A percentile compares a stretch with the other conserved stretches of the same genome.
phyloP scores from a whole-genome alignment of 345 rosid genomes.

The Citrus glauca region DNA sequence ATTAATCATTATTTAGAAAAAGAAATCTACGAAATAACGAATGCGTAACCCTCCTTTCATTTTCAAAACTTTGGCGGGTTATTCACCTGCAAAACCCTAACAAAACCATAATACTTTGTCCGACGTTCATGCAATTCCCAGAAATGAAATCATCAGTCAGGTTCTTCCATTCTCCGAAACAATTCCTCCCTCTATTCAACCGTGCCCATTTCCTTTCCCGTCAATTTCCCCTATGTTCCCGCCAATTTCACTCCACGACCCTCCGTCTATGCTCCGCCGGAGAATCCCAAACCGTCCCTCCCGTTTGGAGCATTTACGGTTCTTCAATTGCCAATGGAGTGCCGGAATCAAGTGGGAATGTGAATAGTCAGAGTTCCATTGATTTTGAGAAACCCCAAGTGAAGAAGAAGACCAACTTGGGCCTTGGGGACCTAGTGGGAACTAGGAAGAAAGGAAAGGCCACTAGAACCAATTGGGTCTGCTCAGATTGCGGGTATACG shows the following conservation, averaged over 20 bases:
- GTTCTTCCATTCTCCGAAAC: constrained; percentile 16
- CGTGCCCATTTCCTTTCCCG: constrained; percentile 6
- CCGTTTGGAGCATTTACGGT: constrained; percentile 33
- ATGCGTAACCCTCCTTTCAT: not conserved
- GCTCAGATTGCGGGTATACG: constrained; percentile 61
- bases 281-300: constrained; percentile 8
- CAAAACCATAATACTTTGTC: not conserved
- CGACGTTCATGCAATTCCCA: constrained; percentile 19
- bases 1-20: too few relatives aligned
- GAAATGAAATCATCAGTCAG: constrained; percentile 36
- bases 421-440: constrained; percentile 22
- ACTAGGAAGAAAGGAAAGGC: constrained; percentile 48
- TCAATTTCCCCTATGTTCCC: constrained; percentile 15
- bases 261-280: constrained; percentile 5
- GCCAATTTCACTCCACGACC: constrained; percentile 22
- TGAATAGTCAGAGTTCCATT: constrained; percentile 4
- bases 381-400: constrained; percentile 1
- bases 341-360: constrained; percentile 5
- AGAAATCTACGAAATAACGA: too few relatives aligned
- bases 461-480: constrained; percentile 53
- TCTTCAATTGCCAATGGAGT: constrained; percentile 2
- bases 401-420: constrained; percentile 20
- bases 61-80: constrained; percentile 4
- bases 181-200: constrained; percentile 8
- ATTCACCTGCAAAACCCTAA: not conserved